Evolutionary conservation across 2,329 filamentous ascomycete genomes (phyloP).

Genomic region (Didymella sp.): DNA sequence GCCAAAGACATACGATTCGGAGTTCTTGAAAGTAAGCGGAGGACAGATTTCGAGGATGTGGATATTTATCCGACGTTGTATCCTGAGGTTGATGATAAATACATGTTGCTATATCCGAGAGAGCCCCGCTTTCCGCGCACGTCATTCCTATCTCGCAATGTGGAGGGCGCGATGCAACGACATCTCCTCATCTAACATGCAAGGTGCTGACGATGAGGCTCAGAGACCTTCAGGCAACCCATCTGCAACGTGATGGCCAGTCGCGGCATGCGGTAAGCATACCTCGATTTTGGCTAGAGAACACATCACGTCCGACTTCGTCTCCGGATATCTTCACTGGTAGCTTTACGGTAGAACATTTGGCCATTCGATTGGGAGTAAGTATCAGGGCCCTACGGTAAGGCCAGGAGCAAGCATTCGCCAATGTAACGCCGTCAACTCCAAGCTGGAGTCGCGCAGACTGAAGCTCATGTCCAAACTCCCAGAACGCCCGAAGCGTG

Average conservation of each 20-base stretch:
- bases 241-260: neutral
- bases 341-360: too few species aligned
- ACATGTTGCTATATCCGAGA: slow-evolving; percentile 16
- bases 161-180: neutral
- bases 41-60: neutral
- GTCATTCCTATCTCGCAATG: slow-evolving; percentile 13
- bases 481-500: neutral
- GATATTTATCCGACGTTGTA: slow-evolving; percentile 10
- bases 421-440: too few species aligned
- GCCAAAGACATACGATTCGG: slow-evolving; percentile 26
- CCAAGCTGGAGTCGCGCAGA: too few species aligned
- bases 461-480: too few species aligned
- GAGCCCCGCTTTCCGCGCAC: slow-evolving; percentile 17
- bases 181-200: neutral
- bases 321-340: neutral
- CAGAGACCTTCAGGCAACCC: neutral
- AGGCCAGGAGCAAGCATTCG: too few species aligned
- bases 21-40: neutral
- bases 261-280: neutral
- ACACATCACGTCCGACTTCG: neutral
- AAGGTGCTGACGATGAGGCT: neutral
- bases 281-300: neutral
- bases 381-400: too few species aligned
- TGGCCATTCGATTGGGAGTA: too few species aligned
- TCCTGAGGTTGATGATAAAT: slow-evolving; percentile 22